Evolutionary conservation across 164 flowering plant genomes (phyloP), one percentile per base, ranked within the genome.

Genomic region (Warburgia ugandensis): DNA sequence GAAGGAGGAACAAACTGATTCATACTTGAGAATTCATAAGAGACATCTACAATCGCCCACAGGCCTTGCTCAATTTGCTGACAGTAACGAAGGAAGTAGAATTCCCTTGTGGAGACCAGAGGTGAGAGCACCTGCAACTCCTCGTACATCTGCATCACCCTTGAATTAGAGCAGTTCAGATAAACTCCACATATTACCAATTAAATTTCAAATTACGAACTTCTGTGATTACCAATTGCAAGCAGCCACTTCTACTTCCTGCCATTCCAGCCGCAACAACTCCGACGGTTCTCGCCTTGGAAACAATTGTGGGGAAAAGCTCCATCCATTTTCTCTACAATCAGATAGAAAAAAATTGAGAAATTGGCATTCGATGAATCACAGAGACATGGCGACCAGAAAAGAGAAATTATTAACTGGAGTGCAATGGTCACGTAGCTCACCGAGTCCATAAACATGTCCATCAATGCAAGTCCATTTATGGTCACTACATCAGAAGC

Each of bases 31-130:
- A 40, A 11, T 41, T 81, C 86, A 5, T 70, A 48, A 10, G 98
- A 87, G 12, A 88, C 73, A 58, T 92, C 96, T 10, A 69, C 88
- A 55, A 92, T 80, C 10, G 78, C 91, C 98, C 98, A 92, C 22
- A 68, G 16, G 23, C 86, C 86, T 48, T 75, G 89, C 17, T 64
- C 71, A 2, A 75, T 84, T 57, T 85, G 84, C 73, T 78, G 84
- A 72, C 91, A 80, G 64, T 67, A 86, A 4, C 96, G 81, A n/a
- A 92, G 75, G 57, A 92, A 81, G 56, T 71, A 77, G 50, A 80
- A 69, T 40, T 72, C 75, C 32, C 96, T 78, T 8, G 70, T 51
- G 0, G 94, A 78, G 0, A 85, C 86, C 42, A 88, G 19, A 5
- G 96, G 89, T 1, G 96, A 81, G 29, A 76, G 79, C 39, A 80